phyloP scores from a whole-genome alignment of 495 filamentous ascomycete species.

The Neurospora sp. region DNA sequence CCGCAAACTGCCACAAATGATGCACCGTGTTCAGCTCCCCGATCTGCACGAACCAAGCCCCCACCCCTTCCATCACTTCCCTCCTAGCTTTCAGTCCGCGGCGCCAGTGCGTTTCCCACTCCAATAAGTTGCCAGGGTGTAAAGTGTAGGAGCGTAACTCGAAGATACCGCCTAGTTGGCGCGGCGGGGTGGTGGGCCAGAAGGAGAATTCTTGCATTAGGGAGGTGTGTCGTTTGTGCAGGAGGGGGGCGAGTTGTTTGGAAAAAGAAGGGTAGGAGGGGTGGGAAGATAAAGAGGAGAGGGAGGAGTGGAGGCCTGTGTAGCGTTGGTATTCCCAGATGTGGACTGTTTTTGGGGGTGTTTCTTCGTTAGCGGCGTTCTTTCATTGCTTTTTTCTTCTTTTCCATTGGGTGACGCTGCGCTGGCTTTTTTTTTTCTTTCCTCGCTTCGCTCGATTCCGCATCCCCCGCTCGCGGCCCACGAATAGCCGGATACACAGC shows the following conservation, averaged over 20 bases:
- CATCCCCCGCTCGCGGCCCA: no score
- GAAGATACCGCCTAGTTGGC: conserved; percentile 83
- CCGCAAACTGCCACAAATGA: conserved; percentile 97
- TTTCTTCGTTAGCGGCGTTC: background rate
- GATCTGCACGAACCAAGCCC: conserved; percentile 98
- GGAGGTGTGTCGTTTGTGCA: conserved; percentile 73
- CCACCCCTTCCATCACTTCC: conserved; percentile 97
- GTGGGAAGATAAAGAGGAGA: conserved; percentile 70
- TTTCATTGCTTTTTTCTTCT: no score
- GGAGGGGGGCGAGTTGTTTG: conserved; percentile 64
- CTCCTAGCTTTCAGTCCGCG: conserved; percentile 76
- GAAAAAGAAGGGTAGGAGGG: conserved; percentile 78
- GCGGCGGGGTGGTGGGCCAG: conserved; percentile 92
- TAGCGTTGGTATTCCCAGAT: conserved; percentile 99
- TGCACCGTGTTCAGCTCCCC: conserved; percentile 96
- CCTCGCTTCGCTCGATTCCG: no score
- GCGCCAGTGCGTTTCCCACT: conserved; percentile 99
- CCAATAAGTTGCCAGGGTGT: conserved; percentile 86
- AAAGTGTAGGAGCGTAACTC: conserved; percentile 96
- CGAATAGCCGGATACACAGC: no score
- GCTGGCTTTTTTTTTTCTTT: no score
- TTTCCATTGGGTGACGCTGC: no score
- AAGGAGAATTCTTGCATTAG: conserved; percentile 99
- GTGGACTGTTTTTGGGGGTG: conserved; percentile 50
- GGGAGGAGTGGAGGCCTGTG: conserved; percentile 85